Conservation (phyloP, 1,139 yeast species). For the Diutina scorzettiae region DNA sequence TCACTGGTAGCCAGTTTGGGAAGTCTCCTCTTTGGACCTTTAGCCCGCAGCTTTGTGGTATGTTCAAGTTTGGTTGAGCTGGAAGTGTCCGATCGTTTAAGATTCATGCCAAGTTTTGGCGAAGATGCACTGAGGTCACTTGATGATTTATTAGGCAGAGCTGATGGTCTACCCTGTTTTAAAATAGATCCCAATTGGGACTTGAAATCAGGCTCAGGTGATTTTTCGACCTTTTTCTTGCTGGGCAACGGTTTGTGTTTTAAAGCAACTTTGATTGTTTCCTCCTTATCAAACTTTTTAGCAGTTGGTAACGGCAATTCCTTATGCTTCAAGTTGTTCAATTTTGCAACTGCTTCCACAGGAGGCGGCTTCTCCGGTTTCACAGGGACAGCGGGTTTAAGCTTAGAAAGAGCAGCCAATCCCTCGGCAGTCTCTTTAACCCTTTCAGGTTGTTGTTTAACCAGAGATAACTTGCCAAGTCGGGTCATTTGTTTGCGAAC, state of each 20-base stretch:
- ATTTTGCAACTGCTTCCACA: not conserved
- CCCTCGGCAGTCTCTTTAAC: not conserved
- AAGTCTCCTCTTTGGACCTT: slow-evolving; percentile 2
- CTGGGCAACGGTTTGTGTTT: not conserved
- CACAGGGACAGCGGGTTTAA: not conserved
- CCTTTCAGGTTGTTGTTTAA: not conserved
- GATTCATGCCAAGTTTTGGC: not conserved
- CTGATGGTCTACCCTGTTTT: not conserved
- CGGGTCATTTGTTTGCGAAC: slow-evolving; percentile 3
- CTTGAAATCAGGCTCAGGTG: not conserved
- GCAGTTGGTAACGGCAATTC: not conserved
- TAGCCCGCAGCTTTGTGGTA: slow-evolving; percentile 2
- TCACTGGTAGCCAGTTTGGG: slow-evolving; percentile 1
- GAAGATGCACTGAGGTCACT: not conserved
- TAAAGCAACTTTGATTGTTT: not conserved
- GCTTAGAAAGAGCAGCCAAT: not conserved
- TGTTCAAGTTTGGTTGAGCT: not conserved
- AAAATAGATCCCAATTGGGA: not conserved
- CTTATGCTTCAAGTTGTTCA: not conserved
- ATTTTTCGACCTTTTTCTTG: not conserved
- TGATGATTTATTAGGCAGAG: not conserved
- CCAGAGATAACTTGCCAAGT: not conserved
- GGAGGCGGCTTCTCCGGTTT: not conserved
- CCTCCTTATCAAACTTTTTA: not conserved
- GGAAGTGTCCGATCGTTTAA: not conserved